Base-by-base conservation (phyloP, 495 filamentous ascomycete species). In the Penicillium paradoxum region DNA sequence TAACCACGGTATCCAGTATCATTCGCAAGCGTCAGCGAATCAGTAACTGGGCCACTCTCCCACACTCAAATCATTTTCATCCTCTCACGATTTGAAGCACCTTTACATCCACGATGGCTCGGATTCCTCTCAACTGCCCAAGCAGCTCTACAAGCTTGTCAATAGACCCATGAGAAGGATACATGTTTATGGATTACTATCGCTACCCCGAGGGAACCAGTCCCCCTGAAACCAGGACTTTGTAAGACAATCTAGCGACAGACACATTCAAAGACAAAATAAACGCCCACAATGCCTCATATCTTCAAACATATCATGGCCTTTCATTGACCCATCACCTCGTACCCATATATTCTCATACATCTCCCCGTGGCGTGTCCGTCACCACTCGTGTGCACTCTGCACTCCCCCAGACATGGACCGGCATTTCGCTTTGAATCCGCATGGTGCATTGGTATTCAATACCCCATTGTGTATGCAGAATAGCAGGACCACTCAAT, bases 11-110 rank as follows among this genome's bases (percentile, higher is more conserved):
- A 24, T n/a, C 11, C 29, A 60, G 58, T 60, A 30, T 60, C 58
- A 15, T 60, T 57, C 27, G 49, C 43, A 42, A 43, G 53, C 8
- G 54, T 60, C 39, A 47, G 40, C 25, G 39, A 53, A 50, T 53
- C 49, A 4, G 22, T 60, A 1, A 14, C 25, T 10, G 45, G 41
- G 1, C 58, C 58, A 6, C 34, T 60, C 14, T 51, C 44, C 0
- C 40, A 57, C 14, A 9, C 9, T 10, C 49, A 60, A 6, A 51
- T 57, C 17, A 18, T 15, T 2, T 9, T 57, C 11, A 57, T 57
- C 7, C 10, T 57, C 0, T 60, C 58, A 3, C 57, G 57, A 13
- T 60, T 60, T 15, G 50, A 60, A 18, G 54, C 58, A 8, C 53
- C 58, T 7, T 37, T 60, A n/a, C 58, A 60, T 33, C 54, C 58